Percentiles rank a stretch among this genome's conserved stretches.
Conservation (phyloP, 306 rosid species). For the Cicer arietinum region DNA sequence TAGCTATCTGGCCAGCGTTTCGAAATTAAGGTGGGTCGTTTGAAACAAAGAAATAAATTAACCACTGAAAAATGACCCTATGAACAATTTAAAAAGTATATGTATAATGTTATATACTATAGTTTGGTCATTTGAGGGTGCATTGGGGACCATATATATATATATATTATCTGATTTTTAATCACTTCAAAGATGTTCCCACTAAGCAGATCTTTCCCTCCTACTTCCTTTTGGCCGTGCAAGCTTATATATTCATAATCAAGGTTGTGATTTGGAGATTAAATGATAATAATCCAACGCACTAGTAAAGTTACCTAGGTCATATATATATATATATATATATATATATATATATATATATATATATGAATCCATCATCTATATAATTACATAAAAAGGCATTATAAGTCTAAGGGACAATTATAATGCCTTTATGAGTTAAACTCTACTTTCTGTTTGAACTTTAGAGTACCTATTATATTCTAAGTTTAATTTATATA, state of each 20-base stretch:
- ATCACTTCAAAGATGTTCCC: conserved; percentile 24
- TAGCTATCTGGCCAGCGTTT: conserved; percentile 47
- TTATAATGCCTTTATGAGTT: conserved; percentile 5
- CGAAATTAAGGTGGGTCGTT: conserved; percentile 31
- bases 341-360: neutral
- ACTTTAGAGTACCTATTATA: neutral
- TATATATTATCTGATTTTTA: conserved; percentile 26
- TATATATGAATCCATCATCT: too few species aligned
- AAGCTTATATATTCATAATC: neutral
- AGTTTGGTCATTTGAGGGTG: neutral
- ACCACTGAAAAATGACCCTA: conserved; percentile 28
- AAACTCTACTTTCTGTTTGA: neutral
- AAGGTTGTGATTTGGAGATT: conserved; percentile 30
- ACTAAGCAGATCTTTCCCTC: conserved; percentile 7
- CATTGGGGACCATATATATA: conserved; percentile 33
- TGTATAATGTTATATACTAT: neutral
- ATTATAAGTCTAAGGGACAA: conserved; percentile 18
- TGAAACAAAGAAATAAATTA: neutral
- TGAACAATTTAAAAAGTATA: conserved; percentile 20
- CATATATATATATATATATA: neutral
- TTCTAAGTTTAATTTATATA: neutral
- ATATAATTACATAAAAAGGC: neutral
- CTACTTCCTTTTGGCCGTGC: conserved; percentile 25
- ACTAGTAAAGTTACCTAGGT: conserved; percentile 9
- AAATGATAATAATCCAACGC: conserved; percentile 25